Evolutionary conservation across 306 rosid species (phyloP).

Genomic region (Phaseolus lunatus): DNA sequence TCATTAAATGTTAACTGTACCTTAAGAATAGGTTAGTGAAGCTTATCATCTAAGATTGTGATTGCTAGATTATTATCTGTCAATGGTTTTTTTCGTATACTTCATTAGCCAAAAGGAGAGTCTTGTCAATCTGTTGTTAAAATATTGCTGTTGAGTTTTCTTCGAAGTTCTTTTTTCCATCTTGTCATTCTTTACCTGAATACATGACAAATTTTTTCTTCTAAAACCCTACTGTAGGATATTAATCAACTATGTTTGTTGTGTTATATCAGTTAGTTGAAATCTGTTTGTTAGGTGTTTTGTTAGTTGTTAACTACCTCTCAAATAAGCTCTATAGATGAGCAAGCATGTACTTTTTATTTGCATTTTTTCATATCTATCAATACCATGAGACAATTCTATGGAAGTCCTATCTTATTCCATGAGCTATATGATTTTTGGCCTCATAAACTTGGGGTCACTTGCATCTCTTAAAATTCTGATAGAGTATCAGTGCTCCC

Average conservation of each 20-base stretch:
- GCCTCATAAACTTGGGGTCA: not conserved
- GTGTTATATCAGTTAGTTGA: not conserved
- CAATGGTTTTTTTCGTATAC: no score
- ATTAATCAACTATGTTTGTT: not conserved
- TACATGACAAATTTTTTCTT: slow-evolving; percentile 15
- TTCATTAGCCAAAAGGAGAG: no score
- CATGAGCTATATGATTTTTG: not conserved
- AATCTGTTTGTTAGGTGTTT: not conserved
- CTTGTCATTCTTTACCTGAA: not conserved
- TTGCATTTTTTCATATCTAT: not conserved
- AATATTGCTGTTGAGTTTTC: slow-evolving; percentile 18
- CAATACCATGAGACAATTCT: not conserved
- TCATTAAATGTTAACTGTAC: no score
- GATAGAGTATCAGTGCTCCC: not conserved
- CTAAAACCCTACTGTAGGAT: not conserved
- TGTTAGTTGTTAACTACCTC: not conserved
- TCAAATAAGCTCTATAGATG: not conserved
- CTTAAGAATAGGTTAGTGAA: no score
- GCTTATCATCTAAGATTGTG: no score
- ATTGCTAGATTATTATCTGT: no score
- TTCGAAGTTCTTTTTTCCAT: not conserved
- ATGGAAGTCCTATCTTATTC: not conserved
- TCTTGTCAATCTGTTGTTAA: slow-evolving; percentile 1
- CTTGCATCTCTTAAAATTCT: not conserved
- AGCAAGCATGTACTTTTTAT: not conserved